Evolutionary conservation across 1,284 basidiomycete species (phyloP), one percentile per base, ranked within the genome.

Genomic region (Exobasidium cylindrosporum): DNA sequence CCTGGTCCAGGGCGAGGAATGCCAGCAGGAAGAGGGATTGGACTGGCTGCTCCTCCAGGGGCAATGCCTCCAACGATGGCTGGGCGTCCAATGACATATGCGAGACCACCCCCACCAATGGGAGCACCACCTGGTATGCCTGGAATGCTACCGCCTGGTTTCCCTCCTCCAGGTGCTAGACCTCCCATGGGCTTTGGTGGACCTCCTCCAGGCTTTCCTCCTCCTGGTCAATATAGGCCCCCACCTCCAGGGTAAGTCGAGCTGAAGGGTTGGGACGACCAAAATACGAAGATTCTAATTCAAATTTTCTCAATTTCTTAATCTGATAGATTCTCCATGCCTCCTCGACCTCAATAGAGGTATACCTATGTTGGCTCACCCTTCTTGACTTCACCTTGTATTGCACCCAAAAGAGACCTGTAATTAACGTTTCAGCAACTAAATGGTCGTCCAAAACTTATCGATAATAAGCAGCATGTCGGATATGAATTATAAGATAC

Each of bases 1-100:
- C 85, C 87, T 63, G 96, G 95, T 58, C 92, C 94, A 76, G 96
- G 96, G 67, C 87, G 90, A 65, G 96, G 93, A 72, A 88, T 92
- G 83, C 91, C 94, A 76, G 93, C 95, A 62, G 95, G 96, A 68
- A 89, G 95, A 76, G 95, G 96, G 57, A 96, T 97, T 86, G 93
- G 93, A 62, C 89, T 94, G 85, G 67, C 65, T 4, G 88, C 94
- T 85, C 92, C 91, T 67, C 90, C 91, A 10, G 74, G 66, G 31
- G 63, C 60, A 14, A 62, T 60, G 10, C 66, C 76, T 30, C 87
- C 91, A 90, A 80, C 57, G 60, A 61, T 69, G 67, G 61, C 69
- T 46, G 70, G 65, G 30, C 58, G 63, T 23, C 61, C 59, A 55
- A 60, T 69, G 65, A 57, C 65, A 1, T 72, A 66, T 66, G 67